Evolutionary conservation across 805 yeast species (phyloP), one percentile per base, ranked within the genome.

Genomic region (Candida ascalaphidarum): DNA sequence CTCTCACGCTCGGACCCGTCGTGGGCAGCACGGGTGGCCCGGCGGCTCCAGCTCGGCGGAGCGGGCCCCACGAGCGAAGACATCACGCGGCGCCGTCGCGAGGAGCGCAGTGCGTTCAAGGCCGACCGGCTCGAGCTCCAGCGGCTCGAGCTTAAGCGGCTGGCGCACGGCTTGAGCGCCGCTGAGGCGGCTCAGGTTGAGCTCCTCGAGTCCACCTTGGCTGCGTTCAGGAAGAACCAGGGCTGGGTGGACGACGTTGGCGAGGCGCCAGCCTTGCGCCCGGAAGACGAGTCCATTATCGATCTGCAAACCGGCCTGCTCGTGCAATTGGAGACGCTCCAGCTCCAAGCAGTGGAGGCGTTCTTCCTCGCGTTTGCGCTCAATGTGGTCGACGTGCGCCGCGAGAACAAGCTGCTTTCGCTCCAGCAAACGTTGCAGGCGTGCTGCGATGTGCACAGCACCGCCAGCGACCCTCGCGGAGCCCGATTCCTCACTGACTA

Each of bases 1-100:
- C 58, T 86, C 25, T 82, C 95, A 20, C 64, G 98, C 37, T 81
- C 94, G 32, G 96, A 92, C 47, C 95, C 98, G 0, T 74, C 95
- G 0, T 92, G 97, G 96, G 53, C 48, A 25, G 62, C 60, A n/a
- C 64, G 96, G 30, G 74, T 84, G 1, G 53, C 31, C 21, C 61
- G 76, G 26, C 52, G 84, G 23, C 54, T 81, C 15, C 67, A 69
- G 10, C 44, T 71, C 21, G 66, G 51, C 15, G 65, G 27, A 46
- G 55, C 27, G 25, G 34, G 15, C 20, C 43, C 57, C 12, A 62
- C 79, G 13, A 64, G 75, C 35, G 98, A 92, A 55, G 94, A 84
- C 35, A 52, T 89, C 17, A 88, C 95, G 1, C 68, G 71, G 25
- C 53, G 63, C 14, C 62, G 98, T 43, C 63, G 98, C 34, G 65